Evolutionary conservation across 345 rosid species (phyloP).

Genomic region (Eucalyptus polybractea): DNA sequence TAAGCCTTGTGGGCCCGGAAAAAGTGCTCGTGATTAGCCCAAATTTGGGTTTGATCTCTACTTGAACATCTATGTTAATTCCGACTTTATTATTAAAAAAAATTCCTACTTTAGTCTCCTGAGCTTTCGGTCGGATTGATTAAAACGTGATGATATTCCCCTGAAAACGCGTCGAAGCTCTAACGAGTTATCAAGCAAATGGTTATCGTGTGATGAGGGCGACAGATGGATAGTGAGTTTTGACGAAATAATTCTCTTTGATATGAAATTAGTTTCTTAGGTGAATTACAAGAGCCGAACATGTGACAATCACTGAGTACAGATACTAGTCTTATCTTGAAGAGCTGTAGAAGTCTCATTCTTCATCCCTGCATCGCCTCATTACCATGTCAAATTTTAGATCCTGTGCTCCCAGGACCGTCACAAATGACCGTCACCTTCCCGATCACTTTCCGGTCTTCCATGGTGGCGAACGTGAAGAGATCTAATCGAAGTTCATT

Average conservation of each 20-base stretch:
- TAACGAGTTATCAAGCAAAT: neutral
- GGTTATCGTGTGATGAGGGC: neutral
- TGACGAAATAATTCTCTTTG: neutral
- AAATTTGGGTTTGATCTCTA: neutral
- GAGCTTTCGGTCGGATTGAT: neutral
- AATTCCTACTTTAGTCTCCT: neutral
- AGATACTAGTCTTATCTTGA: neutral
- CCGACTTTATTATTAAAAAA: neutral
- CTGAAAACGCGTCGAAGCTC: neutral
- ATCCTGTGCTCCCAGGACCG: conserved; percentile 10
- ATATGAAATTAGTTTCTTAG: neutral
- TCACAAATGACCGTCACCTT: conserved; percentile 65
- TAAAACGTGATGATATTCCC: neutral
- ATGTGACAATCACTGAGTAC: neutral
- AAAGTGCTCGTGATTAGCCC: neutral
- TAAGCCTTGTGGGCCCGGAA: neutral
- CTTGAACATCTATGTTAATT: neutral
- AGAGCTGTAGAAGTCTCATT: neutral
- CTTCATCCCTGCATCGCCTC: neutral
- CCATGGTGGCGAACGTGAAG: conserved; percentile 33
- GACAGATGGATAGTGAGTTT: neutral
- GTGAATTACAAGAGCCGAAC: neutral
- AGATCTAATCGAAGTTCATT: neutral
- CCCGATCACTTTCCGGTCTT: conserved; percentile 76
- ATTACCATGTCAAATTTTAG: conserved; percentile 24